Base-by-base conservation (phyloP, 768 basidiomycete species). In the Podaxis sp. region DNA sequence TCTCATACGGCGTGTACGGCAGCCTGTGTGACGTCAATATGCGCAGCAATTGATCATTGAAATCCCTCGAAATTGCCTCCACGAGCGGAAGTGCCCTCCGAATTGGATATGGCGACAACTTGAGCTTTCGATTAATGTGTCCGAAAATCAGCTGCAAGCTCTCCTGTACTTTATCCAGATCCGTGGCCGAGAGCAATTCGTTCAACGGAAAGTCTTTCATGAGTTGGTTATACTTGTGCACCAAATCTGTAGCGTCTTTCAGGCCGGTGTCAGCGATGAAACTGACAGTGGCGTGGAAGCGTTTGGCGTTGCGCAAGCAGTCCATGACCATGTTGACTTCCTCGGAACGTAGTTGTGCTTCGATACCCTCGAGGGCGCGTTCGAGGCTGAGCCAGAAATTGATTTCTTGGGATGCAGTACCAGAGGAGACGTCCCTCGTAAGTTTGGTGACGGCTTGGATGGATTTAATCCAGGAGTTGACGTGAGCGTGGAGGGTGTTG, bases 181-280 rank as follows among this genome's bases (percentile, higher is more conserved):
- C 97, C 2, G 97, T 97, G 0, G 97, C 95, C 8, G 96, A 94
- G 28, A 99, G 84, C 19, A 99, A 87, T 71, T 98, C 96, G 72
- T 99, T 97, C 30, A 99, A 81, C 0, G 97, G 97, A 69, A 99
- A 99, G 71, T 99, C 97, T 76, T 96, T 97, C 97, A 99, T 99
- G 61, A 99, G 82, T 65, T 93, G 89, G 70, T 99, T 99, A 80
- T 98, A 96, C 74, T 97, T 98, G 81, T 96, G 95, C 11, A 98
- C 96, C 2, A 88, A 79, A 69, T 98, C 95, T 51, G 90, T 91
- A 8, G 96, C 94, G 69, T 96, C 93, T 75, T 95, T 96, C 66
- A 99, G 74, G 11, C 97, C 97, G 0, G 97, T 99, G 73, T 99
- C 97, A 0, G 96, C 93, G 63, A 96, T 93, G 79, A 99, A 98